Base-by-base conservation (phyloP, 2,329 filamentous ascomycete genomes). In the Epichloe sibirici region DNA sequence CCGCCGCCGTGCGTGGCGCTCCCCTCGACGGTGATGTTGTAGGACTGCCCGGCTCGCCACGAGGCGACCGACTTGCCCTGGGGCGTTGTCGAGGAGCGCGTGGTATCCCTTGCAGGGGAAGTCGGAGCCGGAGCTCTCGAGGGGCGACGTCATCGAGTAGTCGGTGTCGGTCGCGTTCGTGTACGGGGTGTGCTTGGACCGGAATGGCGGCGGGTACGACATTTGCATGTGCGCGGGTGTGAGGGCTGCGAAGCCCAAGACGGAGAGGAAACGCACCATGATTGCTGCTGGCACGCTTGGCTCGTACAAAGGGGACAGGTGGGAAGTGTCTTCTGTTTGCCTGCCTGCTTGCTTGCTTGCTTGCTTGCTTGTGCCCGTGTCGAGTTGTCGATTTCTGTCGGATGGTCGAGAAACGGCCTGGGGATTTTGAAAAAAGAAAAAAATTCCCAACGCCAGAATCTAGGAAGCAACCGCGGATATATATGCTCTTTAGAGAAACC, bases 101-200 rank as follows among this genome's bases (percentile, higher is more conserved):
- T 76, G 72, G 64, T 73, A 74, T 57, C 83, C 82, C 72, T 90
- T 90, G 78, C 88, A 93, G 8, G 87, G 84, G 66, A 81, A 93
- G 68, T 90, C 77, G 54, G 74, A 72, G 35, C 84, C 83, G 54
- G 74, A 71, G 21, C 72, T 63, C 1, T 69, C 63, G 47, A 93
- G 75, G 2, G 88, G 88, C 15, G 76, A 74, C 35, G 82, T 87
- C 71, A 88, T 88, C 59, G 77, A 79, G 72, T 86, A 88, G 70
- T 90, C 85, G 63, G 81, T 74, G 51, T 76, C 66, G 54, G 63
- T 60, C 57, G 71, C 65, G 60, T 72, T 60, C 57, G 71, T 65
- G 60, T 72, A 66, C 44, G 72, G 68, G 69, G 80, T 79, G 65
- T 65, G 65, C 67, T 76, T 77, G 61, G 74, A 77, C 51, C 69